Percentiles rank a stretch among this genome's conserved stretches.
Evolutionary conservation across 495 filamentous ascomycete genomes (phyloP).

Genomic region (Hypoxylon rickii): DNA sequence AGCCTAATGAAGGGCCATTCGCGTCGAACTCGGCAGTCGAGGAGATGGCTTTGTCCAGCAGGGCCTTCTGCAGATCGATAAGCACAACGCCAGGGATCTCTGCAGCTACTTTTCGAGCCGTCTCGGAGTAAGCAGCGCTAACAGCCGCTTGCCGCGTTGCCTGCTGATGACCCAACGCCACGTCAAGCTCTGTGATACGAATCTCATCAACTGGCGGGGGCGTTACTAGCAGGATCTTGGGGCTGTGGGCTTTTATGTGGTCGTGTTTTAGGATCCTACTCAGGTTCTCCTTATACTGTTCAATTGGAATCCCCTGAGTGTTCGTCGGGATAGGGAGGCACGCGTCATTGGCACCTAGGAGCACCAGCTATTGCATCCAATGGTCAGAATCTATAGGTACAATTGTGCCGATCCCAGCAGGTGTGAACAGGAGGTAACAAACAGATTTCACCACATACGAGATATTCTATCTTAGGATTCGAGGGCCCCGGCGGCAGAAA

Average conservation of each 20-base stretch:
- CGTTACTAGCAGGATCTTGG: conserved; percentile 74
- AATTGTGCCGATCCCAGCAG: neutral
- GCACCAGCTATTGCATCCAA: conserved; percentile 62
- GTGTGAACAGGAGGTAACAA: neutral
- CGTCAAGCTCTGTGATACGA: conserved; percentile 58
- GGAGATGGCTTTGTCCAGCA: conserved; percentile 63
- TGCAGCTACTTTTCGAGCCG: conserved; percentile 65
- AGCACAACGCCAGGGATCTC: conserved; percentile 64
- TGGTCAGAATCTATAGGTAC: conserved; percentile 15
- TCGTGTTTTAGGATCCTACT: conserved; percentile 70
- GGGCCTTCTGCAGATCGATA: conserved; percentile 73
- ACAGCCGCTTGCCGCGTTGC: conserved; percentile 63
- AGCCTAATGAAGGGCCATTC: conserved; percentile 46
- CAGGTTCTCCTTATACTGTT: conserved; percentile 73
- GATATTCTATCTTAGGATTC: conserved; percentile 58
- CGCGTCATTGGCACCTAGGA: conserved; percentile 89
- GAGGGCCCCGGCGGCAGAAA: conserved; percentile 53
- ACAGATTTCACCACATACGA: conserved; percentile 56
- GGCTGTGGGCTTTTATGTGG: conserved; percentile 66
- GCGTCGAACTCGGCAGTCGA: conserved; percentile 47
- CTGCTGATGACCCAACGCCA: conserved; percentile 50
- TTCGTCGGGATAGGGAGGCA: conserved; percentile 59
- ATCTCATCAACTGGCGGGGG: conserved; percentile 85
- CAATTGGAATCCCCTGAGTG: conserved; percentile 74
- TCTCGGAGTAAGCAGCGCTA: conserved; percentile 74